Percentiles rank a stretch among this genome's conserved stretches.
Evolutionary conservation across 768 basidiomycete genomes (phyloP).

Genomic region (Pulveroboletus frians): DNA sequence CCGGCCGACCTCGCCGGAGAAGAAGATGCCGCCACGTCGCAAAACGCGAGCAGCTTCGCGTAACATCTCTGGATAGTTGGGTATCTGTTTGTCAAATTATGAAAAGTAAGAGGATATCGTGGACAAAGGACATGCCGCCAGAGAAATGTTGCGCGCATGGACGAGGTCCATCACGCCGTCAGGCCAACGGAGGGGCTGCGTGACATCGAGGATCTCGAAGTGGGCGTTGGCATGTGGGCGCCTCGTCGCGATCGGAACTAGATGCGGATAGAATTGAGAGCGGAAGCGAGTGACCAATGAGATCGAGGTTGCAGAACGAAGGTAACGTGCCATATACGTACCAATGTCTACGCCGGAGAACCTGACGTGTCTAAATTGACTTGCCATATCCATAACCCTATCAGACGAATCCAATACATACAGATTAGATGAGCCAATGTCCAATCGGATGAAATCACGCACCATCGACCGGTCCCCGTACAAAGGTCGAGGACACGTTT

Average conservation of each 20-base stretch:
- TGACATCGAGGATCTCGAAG: conserved; percentile 66
- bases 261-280: conserved; percentile 3
- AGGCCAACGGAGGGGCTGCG: conserved; percentile 44
- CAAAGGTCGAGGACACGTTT: conserved; percentile 68
- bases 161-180: conserved; percentile 60
- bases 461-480: conserved; percentile 74
- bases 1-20: conserved; percentile 58
- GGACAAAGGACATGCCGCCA: conserved; percentile 47
- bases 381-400: conserved; percentile 76
- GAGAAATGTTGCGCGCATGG: conserved; percentile 54
- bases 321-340: conserved; percentile 32
- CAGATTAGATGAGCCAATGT: conserved; percentile 16
- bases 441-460: conserved; percentile 24
- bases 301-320: conserved; percentile 9
- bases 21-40: conserved; percentile 64
- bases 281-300: conserved; percentile 7
- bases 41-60: conserved; percentile 59
- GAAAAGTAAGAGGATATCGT: conserved; percentile 7
- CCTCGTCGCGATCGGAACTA: conserved; percentile 70
- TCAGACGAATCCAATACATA: conserved; percentile 9
- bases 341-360: conserved; percentile 77
- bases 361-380: conserved; percentile 53
- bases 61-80: conserved; percentile 48
- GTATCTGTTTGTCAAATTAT: conserved; percentile 39
- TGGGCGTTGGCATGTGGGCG: conserved; percentile 55